Evolutionary conservation across 768 basidiomycete genomes (phyloP).

Genomic region (Podaxis carcinomalis): DNA sequence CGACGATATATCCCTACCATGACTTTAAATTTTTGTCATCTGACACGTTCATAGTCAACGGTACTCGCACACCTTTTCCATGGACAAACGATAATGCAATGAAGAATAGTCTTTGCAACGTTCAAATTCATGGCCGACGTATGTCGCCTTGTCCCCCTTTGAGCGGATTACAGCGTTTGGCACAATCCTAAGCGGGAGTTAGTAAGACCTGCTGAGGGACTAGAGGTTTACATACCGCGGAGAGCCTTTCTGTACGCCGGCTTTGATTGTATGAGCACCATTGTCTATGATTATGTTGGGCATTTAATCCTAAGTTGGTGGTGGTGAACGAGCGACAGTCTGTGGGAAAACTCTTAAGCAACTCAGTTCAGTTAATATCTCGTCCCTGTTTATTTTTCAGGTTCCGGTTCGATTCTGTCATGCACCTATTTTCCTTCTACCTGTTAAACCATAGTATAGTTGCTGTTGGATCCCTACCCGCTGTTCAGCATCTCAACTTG

Average conservation of each 20-base stretch:
- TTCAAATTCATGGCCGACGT: slow-evolving; percentile 82
- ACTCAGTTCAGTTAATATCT: background rate
- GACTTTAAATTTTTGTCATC: slow-evolving; percentile 17
- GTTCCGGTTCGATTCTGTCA: background rate
- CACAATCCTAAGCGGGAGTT: slow-evolving; percentile 45
- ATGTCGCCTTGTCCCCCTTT: slow-evolving; percentile 77
- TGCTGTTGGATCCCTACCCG: background rate
- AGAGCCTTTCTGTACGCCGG: slow-evolving; percentile 43
- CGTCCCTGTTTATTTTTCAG: background rate
- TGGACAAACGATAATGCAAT: slow-evolving; percentile 77
- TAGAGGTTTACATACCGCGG: slow-evolving; percentile 1
- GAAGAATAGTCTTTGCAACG: slow-evolving; percentile 77
- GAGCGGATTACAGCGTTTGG: slow-evolving; percentile 83
- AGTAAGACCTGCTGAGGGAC: slow-evolving; percentile 4
- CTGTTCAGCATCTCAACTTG: too few species aligned
- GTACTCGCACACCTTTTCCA: slow-evolving; percentile 66
- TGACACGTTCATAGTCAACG: background rate
- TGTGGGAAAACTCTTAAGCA: background rate
- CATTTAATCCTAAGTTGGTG: slow-evolving; percentile 12
- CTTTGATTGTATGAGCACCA: slow-evolving; percentile 81
- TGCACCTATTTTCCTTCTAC: background rate
- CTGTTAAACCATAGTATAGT: background rate
- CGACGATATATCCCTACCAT: slow-evolving; percentile 80
- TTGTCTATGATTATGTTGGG: slow-evolving; percentile 74
- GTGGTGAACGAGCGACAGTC: slow-evolving; percentile 6